These are phyloP conservation scores for Aspergillus haitiensis DNA, from an alignment of 495 filamentous ascomycete species.

Conservation along the genomic window DNA sequence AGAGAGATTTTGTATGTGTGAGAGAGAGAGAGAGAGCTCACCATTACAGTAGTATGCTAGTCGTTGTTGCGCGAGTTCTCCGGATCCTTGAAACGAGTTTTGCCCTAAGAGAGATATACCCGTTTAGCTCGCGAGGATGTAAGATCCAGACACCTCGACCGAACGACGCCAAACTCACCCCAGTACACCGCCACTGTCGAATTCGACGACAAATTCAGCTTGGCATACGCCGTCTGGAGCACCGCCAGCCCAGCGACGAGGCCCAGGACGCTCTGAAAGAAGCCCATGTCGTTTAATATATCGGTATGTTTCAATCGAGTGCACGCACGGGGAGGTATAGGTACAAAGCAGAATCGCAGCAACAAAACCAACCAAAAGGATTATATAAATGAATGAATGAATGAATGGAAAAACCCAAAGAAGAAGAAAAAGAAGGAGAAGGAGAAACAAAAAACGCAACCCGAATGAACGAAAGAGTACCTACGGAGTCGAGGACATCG, in stretches of 20 bases:
- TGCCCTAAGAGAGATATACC: constrained; percentile 46
- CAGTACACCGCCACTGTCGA: constrained; percentile 63
- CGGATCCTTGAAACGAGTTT: constrained; percentile 53
- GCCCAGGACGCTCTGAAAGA: constrained; percentile 28
- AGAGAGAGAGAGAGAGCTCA: constrained; percentile 31
- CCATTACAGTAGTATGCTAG: constrained; percentile 60
- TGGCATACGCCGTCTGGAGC: constrained; percentile 38
- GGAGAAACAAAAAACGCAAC: no score
- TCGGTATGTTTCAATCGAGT: not conserved
- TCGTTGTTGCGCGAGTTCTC: constrained; percentile 50
- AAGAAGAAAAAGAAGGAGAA: no score
- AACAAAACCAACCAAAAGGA: not conserved
- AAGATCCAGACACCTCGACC: not conserved
- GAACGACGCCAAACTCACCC: constrained; percentile 43
- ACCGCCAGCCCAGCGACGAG: constrained; percentile 31
- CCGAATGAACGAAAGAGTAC: no score
- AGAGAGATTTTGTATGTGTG: not conserved
- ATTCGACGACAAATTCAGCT: constrained; percentile 43
- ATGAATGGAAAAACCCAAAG: no score
- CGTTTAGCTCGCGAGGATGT: not conserved
- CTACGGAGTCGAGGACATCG: no score
- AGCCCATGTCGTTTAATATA: constrained; percentile 30
- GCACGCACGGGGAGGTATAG: not conserved
- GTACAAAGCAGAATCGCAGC: not conserved
- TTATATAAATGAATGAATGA: no score